Percentiles rank a stretch among this genome's conserved stretches.
Evolutionary conservation across 2,329 filamentous ascomycete species (phyloP).

Genomic region (Arachnopeziza araneosa): DNA sequence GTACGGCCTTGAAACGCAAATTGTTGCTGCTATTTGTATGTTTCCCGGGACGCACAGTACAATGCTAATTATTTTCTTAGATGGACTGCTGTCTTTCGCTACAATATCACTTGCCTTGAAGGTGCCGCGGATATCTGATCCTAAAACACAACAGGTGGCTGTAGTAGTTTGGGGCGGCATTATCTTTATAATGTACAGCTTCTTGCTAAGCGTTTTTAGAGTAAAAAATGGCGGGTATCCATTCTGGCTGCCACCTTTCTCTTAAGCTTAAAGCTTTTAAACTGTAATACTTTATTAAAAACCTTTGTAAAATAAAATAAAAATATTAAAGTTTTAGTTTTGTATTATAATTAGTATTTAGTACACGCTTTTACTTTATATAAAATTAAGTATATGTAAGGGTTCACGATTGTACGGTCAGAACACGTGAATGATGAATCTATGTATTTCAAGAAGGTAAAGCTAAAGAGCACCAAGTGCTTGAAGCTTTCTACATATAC

Average conservation of each 20-base stretch:
- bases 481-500: no score
- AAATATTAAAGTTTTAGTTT: no score
- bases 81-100: conserved; percentile 79
- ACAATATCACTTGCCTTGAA: conserved; percentile 88
- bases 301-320: no score
- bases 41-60: conserved; percentile 20
- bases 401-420: no score
- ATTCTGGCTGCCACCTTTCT: conserved; percentile 87
- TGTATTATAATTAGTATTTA: no score
- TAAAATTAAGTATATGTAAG: no score
- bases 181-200: conserved; percentile 82
- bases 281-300: no score
- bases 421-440: no score
- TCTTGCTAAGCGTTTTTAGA: conserved; percentile 88
- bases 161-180: conserved; percentile 74
- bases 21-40: conserved; percentile 90
- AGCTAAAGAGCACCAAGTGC: no score
- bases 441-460: no score
- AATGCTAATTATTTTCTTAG: conserved; percentile 35
- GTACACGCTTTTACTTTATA: no score
- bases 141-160: conserved; percentile 71
- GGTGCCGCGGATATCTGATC: conserved; percentile 79
- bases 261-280: conserved; percentile 16
- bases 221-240: conserved; percentile 94
- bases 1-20: conserved; percentile 90